These are phyloP conservation scores for Boechera divaricarpa DNA, from an alignment of 345 rosid species.

Conservation along the genomic window DNA sequence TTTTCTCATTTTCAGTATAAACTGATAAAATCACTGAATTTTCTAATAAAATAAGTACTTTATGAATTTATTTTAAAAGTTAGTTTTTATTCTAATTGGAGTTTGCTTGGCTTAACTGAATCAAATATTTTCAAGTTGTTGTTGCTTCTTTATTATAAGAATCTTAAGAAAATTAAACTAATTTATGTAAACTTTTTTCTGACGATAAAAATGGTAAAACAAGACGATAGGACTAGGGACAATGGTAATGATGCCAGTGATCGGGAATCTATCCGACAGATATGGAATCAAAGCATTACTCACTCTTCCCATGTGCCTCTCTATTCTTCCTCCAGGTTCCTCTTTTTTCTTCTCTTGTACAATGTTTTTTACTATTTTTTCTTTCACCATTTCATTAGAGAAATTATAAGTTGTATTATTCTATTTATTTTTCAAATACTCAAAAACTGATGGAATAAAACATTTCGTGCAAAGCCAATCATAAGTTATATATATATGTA, in stretches of 20 bases:
- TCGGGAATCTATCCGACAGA: conserved; percentile 84
- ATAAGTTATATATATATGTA: no score
- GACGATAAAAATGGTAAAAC: conserved; percentile 18
- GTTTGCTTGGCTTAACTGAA: no score
- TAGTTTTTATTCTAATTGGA: no score
- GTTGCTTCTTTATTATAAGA: not conserved
- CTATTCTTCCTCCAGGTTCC: conserved; percentile 66
- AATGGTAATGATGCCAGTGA: conserved; percentile 74
- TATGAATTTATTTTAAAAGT: no score
- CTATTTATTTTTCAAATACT: not conserved
- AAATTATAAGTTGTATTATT: not conserved
- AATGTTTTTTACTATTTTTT: not conserved
- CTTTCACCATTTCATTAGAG: not conserved
- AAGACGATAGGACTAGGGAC: conserved; percentile 80
- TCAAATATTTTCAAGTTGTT: not conserved
- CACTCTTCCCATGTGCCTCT: conserved; percentile 62
- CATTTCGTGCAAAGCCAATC: not conserved
- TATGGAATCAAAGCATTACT: conserved; percentile 87
- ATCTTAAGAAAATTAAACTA: not conserved
- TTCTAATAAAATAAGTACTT: no score
- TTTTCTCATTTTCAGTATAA: no score
- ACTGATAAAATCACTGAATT: no score
- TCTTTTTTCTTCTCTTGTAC: no score
- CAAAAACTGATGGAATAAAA: not conserved
- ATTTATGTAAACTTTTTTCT: not conserved